Base-by-base conservation (phyloP, 2,329 filamentous ascomycete genomes). In the Colletotrichum siamense region DNA sequence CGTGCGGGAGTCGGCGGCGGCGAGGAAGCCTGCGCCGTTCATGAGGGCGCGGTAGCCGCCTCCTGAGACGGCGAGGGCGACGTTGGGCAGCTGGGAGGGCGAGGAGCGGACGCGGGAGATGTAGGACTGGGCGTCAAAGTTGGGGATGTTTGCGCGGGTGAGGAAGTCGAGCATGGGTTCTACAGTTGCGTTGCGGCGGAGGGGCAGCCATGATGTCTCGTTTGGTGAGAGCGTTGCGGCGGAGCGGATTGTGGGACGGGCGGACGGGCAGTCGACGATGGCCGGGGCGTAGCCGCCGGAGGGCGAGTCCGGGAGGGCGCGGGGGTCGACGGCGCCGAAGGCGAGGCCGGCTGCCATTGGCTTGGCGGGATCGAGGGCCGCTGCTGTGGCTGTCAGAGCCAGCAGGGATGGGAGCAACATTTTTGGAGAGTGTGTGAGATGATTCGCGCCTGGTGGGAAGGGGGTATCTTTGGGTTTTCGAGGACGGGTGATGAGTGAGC, bases 41-140 rank as follows among this genome's bases (percentile, higher is more conserved):
- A 96, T 88, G 86, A 98, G 88, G n/a, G 96, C 95, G 73, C 96
- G 90, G 83, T 97, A 98, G 44, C 96, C 96, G 82, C 96, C 96
- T 15, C 95, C 95, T 0, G 95, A 97, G 61, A 94, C 88, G 13
- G 95, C 95, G 77, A 98, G 91, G 18, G 89, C 95, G 77, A 98
- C 92, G 79, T 88, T 89, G 69, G 89, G 89, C 77, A 89, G 83
- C 30, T 86, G 84, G 0, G 44, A 93, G 92, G 78, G 93, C 82
- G 96, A 95, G 83, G 93, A 93, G 34, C 91, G 84, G 76, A 92
- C 85, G 76, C 85, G 86, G 70, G 93, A 89, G 80, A 99, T 92
- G 82, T 97, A 99, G 3, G 86, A 82, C 2, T 87, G 88, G n/a
- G 92, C 93, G 84, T 98, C 93, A 77, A 98, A 96, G 75, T 90